Evolutionary conservation across 2,329 filamentous ascomycete genomes (phyloP).

Genomic region (Penicillium digitatum): DNA sequence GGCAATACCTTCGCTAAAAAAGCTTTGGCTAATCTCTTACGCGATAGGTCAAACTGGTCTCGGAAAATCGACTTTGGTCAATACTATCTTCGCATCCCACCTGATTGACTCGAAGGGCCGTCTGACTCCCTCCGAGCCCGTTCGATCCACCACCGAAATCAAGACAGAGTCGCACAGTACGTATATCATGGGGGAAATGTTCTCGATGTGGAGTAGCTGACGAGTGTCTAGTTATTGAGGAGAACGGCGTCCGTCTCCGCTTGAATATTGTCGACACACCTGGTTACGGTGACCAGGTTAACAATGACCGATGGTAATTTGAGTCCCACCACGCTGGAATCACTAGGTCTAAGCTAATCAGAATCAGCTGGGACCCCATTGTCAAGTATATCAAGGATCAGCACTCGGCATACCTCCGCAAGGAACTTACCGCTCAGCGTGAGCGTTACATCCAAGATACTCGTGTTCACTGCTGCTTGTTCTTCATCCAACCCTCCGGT

Average conservation of each 20-base stretch:
- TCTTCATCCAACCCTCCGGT: slow-evolving; percentile 98
- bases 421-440: slow-evolving; percentile 97
- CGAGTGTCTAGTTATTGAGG: slow-evolving; percentile 70
- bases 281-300: slow-evolving; percentile 96
- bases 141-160: slow-evolving; percentile 95
- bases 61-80: slow-evolving; percentile 98
- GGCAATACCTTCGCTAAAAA: neutral
- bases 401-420: slow-evolving; percentile 97
- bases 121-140: slow-evolving; percentile 83
- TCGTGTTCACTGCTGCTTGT: slow-evolving; percentile 97
- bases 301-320: slow-evolving; percentile 87
- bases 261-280: slow-evolving; percentile 99
- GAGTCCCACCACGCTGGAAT: neutral
- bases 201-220: slow-evolving; percentile 14
- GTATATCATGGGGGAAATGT: slow-evolving; percentile 19
- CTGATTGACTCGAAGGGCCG: slow-evolving; percentile 98
- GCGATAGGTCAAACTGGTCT: slow-evolving; percentile 87
- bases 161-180: slow-evolving; percentile 87
- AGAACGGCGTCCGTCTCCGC: slow-evolving; percentile 95
- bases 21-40: slow-evolving; percentile 6
- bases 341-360: slow-evolving; percentile 20
- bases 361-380: slow-evolving; percentile 83
- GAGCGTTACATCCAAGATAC: slow-evolving; percentile 99
- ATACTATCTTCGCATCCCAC: slow-evolving; percentile 99
- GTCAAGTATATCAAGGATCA: slow-evolving; percentile 99